Conservation (phyloP, 306 rosid species). For the Psophocarpus tetragonolobus region DNA sequence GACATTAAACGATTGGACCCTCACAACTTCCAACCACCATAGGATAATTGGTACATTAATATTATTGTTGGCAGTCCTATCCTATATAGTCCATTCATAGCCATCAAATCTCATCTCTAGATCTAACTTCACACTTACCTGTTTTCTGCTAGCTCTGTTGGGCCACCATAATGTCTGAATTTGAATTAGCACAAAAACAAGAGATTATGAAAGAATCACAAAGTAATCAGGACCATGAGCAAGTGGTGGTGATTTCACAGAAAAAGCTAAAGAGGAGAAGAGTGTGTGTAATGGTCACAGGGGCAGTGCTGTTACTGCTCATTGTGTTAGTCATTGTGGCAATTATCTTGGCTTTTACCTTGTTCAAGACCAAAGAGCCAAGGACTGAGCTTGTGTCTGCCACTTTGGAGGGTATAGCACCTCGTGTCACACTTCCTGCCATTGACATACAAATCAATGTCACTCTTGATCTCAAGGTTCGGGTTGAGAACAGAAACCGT, state of each 20-base stretch:
- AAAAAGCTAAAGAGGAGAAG: conserved; percentile 26
- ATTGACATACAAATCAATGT: conserved; percentile 51
- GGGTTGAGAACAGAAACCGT: conserved; percentile 50
- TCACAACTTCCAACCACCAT: conserved; percentile 36
- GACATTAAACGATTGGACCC: conserved; percentile 26
- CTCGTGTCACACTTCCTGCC: conserved; percentile 49
- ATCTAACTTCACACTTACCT: conserved; percentile 1
- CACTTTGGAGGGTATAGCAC: conserved; percentile 50
- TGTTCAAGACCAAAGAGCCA: conserved; percentile 59
- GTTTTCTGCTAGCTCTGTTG: background rate
- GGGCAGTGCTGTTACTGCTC: conserved; percentile 28
- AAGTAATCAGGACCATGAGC: conserved; percentile 14
- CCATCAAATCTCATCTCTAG: conserved; percentile 14
- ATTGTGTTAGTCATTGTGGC: conserved; percentile 32
- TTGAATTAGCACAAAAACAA: conserved; percentile 15
- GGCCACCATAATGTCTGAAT: background rate
- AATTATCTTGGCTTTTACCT: conserved; percentile 51
- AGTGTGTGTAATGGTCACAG: conserved; percentile 27
- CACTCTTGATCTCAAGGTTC: conserved; percentile 50
- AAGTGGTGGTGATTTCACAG: conserved; percentile 30
- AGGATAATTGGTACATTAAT: background rate
- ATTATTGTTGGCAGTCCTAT: conserved; percentile 23
- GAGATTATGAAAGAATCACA: conserved; percentile 27
- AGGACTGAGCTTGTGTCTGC: conserved; percentile 44
- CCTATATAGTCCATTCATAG: conserved; percentile 1